Percentiles rank a stretch among this genome's conserved stretches.
Conservation (phyloP, 305 asterid species). For the Andrographis paniculata region DNA sequence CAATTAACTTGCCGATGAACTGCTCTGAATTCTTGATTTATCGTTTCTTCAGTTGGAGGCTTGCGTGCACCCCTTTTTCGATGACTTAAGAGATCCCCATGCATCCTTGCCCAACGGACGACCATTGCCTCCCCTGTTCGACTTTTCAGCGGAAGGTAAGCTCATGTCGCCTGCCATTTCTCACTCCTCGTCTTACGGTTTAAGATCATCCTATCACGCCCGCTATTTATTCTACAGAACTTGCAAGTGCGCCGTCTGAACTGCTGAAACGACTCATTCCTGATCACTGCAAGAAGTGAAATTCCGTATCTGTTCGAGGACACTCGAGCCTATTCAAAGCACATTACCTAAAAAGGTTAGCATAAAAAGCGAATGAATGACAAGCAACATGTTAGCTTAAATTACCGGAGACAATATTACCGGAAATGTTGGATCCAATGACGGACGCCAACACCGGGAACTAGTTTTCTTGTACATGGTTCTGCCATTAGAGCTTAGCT, state of each 20-base stretch:
- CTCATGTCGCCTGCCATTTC: background rate
- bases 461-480: conserved; percentile 2
- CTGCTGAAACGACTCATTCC: conserved; percentile 77
- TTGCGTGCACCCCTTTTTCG: conserved; percentile 30
- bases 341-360: background rate
- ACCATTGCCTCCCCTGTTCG: conserved; percentile 75
- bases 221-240: background rate
- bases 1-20: too few relatives aligned
- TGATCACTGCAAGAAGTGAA: conserved; percentile 51
- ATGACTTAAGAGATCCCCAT: conserved; percentile 64
- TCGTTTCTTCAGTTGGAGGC: conserved; percentile 9
- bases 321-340: background rate
- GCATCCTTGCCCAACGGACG: conserved; percentile 68
- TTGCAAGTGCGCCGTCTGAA: conserved; percentile 23
- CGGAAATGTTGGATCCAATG: conserved; percentile 16
- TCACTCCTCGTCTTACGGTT: background rate
- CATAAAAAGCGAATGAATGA: too few relatives aligned
- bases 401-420: background rate
- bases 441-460: conserved; percentile 3
- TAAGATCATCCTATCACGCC: background rate
- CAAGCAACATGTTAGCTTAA: background rate
- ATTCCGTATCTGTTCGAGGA: too few relatives aligned
- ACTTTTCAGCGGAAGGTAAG: conserved; percentile 78
- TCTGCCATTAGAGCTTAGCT: background rate
- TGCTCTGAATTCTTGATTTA: background rate